Conservation (phyloP, 2,329 filamentous ascomycete genomes). For the Pseudogymnoascus sp. region DNA sequence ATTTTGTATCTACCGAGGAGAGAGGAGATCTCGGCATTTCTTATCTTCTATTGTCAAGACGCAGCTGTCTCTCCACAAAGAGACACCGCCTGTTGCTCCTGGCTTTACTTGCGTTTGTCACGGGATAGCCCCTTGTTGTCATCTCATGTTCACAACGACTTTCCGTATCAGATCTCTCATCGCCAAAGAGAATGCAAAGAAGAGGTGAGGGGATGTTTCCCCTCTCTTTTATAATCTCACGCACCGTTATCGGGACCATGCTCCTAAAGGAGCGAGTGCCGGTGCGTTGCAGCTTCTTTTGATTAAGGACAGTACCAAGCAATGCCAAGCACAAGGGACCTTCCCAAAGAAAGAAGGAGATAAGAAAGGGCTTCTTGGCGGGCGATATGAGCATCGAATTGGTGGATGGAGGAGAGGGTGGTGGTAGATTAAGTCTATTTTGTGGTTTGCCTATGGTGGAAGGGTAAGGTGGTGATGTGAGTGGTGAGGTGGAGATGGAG, state of each 20-base stretch:
- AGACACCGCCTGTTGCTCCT: neutral
- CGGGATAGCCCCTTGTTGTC: neutral
- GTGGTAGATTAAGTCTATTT: neutral
- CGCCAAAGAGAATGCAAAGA: neutral
- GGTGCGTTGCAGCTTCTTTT: neutral
- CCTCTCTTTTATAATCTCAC: neutral
- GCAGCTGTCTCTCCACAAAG: neutral
- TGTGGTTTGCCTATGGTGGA: neutral
- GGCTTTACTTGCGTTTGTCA: neutral
- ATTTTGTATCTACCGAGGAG: neutral
- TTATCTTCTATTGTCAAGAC: neutral
- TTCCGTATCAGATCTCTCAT: neutral
- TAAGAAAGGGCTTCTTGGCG: conserved; percentile 1
- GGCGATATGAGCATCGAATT: neutral
- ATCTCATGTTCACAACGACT: neutral
- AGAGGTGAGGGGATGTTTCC: neutral
- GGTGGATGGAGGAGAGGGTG: neutral
- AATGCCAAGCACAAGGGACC: neutral
- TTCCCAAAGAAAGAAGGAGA: conserved; percentile 1
- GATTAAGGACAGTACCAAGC: conserved; percentile 1
- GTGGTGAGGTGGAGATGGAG: neutral
- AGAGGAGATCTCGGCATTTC: conserved; percentile 1
- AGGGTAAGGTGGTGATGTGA: neutral
- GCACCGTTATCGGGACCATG: neutral
- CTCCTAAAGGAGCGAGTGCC: neutral